These are phyloP conservation scores for Leptographium wingfieldii DNA, from an alignment of 2,329 filamentous ascomycete genomes.

Conservation along the genomic window DNA sequence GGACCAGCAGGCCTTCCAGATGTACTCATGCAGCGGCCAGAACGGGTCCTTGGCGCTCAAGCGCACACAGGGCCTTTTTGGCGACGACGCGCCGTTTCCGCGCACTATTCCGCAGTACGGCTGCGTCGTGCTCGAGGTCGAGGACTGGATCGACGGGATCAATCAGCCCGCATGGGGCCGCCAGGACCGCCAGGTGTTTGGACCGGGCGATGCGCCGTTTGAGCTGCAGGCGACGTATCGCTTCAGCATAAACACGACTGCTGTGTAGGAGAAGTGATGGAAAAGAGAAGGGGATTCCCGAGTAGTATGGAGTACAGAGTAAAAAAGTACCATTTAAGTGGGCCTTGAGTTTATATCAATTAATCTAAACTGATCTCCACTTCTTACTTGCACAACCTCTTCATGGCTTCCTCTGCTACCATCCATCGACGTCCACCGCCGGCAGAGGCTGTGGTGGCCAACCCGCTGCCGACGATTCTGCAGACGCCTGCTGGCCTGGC, in stretches of 20 bases:
- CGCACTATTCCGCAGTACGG: slow-evolving; percentile 62
- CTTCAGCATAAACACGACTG: slow-evolving; percentile 37
- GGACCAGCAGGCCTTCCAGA: slow-evolving; percentile 78
- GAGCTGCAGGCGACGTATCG: slow-evolving; percentile 49
- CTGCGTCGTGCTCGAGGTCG: slow-evolving; percentile 80
- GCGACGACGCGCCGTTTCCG: slow-evolving; percentile 36
- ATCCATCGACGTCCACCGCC: slow-evolving; percentile 25
- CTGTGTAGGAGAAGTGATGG: not conserved
- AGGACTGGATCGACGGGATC: slow-evolving; percentile 90
- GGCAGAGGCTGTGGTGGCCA: slow-evolving; percentile 16
- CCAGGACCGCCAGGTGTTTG: slow-evolving; percentile 44
- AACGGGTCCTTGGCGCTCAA: slow-evolving; percentile 61
- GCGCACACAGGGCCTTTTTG: slow-evolving; percentile 52
- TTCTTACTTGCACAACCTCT: not conserved
- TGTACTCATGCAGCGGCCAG: slow-evolving; percentile 72
- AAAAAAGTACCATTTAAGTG: not conserved
- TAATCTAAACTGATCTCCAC: not conserved
- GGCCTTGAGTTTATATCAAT: not conserved
- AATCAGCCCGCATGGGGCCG: slow-evolving; percentile 84
- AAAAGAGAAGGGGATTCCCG: too few species aligned
- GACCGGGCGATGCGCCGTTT: slow-evolving; percentile 46
- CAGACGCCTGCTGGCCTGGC: slow-evolving; percentile 84
- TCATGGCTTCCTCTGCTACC: slow-evolving; percentile 14
- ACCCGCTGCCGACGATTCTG: slow-evolving; percentile 65
- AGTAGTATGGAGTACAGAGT: not conserved